phyloP scores from a whole-genome alignment of 2,329 filamentous ascomycete genomes.

The Metarhizium robertsii region DNA sequence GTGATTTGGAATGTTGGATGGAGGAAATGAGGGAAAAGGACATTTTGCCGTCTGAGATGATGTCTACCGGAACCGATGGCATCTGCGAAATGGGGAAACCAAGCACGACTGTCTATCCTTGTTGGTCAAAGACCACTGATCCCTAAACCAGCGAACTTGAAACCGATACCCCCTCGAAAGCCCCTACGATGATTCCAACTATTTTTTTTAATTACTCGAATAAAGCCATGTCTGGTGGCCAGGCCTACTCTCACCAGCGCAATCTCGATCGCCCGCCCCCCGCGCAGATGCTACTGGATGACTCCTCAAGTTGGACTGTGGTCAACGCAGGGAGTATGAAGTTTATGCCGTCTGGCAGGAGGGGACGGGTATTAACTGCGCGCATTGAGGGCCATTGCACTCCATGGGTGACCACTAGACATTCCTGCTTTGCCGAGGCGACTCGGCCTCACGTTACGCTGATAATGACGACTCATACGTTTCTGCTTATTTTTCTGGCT shows the following conservation, averaged over 20 bases:
- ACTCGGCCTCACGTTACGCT: not conserved
- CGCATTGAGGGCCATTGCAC: not conserved
- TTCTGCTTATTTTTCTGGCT: not conserved
- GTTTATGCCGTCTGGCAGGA: not conserved
- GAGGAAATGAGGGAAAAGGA: slow-evolving; percentile 35
- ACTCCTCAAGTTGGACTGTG: not conserved
- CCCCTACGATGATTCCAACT: not conserved
- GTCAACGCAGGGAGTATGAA: not conserved
- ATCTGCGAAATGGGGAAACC: not conserved
- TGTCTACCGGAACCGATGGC: not conserved
- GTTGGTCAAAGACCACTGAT: not conserved
- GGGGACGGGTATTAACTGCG: not conserved
- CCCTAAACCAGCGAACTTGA: not conserved
- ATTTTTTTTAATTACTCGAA: not conserved
- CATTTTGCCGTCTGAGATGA: not conserved
- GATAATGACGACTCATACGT: not conserved
- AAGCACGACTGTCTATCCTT: not conserved
- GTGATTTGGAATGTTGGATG: slow-evolving; percentile 65
- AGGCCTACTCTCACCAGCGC: not conserved
- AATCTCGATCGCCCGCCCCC: not conserved
- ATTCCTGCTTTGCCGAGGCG: not conserved
- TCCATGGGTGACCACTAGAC: not conserved
- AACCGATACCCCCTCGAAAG: not conserved
- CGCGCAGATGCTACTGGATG: not conserved
- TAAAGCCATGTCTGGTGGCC: not conserved